Percentiles rank a stretch among this genome's conserved stretches.
Conservation (phyloP, 192 early-diverging fungal species). For the Backusella psychrophila region DNA sequence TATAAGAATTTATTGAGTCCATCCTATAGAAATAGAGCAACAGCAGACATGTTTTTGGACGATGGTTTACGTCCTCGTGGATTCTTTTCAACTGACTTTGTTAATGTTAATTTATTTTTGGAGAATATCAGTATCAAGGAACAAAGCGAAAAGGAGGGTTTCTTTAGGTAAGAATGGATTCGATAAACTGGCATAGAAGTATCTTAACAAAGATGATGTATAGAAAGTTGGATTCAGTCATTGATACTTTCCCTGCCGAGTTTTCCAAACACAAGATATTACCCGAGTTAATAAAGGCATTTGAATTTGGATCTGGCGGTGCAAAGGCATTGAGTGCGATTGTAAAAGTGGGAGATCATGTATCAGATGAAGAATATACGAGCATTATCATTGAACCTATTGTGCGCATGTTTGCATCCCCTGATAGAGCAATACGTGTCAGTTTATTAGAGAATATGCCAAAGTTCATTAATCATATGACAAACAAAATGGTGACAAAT, state of each 20-base stretch:
- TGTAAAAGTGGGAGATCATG: slow-evolving; percentile 75
- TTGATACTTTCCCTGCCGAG: slow-evolving; percentile 76
- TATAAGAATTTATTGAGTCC: slow-evolving; percentile 63
- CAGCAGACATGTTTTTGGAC: slow-evolving; percentile 70
- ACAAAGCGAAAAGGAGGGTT: slow-evolving; percentile 79
- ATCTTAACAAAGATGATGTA: background rate
- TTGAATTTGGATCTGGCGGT: slow-evolving; percentile 78
- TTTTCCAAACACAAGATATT: slow-evolving; percentile 93
- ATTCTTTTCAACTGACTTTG: slow-evolving; percentile 83
- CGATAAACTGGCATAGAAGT: background rate
- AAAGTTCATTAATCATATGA: slow-evolving; percentile 67
- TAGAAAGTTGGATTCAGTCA: slow-evolving; percentile 67
- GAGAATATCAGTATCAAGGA: slow-evolving; percentile 94
- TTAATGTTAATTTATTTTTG: slow-evolving; percentile 80
- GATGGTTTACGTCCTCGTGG: slow-evolving; percentile 54
- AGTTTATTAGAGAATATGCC: slow-evolving; percentile 81
- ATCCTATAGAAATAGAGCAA: slow-evolving; percentile 61
- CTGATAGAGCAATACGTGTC: slow-evolving; percentile 85
- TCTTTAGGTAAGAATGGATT: slow-evolving; percentile 46
- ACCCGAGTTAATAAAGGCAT: slow-evolving; percentile 82
- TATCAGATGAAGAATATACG: slow-evolving; percentile 77
- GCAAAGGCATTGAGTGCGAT: slow-evolving; percentile 76
- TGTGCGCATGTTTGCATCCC: slow-evolving; percentile 82
- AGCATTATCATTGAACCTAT: slow-evolving; percentile 67
- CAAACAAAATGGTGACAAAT: slow-evolving; percentile 66